Conservation (phyloP, 306 rosid species). For the Prunus padus region DNA sequence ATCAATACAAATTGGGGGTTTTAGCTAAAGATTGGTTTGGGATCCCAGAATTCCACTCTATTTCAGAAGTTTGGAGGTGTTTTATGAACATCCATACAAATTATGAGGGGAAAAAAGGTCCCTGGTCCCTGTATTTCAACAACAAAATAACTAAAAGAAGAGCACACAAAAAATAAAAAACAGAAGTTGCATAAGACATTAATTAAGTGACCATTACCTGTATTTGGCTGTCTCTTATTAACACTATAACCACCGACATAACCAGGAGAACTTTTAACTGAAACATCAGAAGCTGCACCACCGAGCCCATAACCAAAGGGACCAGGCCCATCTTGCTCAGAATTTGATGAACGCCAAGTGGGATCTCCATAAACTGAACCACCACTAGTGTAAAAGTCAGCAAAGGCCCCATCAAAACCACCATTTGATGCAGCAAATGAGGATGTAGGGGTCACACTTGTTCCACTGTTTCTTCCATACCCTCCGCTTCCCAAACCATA, state of each 20-base stretch:
- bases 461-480: conserved; percentile 53
- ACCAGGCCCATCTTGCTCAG: conserved; percentile 57
- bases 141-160: background rate
- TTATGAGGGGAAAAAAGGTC: background rate
- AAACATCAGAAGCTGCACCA: conserved; percentile 68
- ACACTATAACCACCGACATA: conserved; percentile 66
- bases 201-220: conserved; percentile 44
- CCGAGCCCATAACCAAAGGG: conserved; percentile 68
- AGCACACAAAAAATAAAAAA: background rate
- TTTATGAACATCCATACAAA: background rate
- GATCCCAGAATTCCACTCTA: background rate
- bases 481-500: conserved; percentile 54
- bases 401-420: conserved; percentile 35
- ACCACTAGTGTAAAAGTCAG: conserved; percentile 24
- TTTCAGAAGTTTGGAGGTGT: background rate
- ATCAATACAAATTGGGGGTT: too few species aligned
- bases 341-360: conserved; percentile 63
- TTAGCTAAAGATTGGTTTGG: too few species aligned
- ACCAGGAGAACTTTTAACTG: conserved; percentile 60
- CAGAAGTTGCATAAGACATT: background rate
- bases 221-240: conserved; percentile 65
- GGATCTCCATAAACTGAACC: conserved; percentile 40
- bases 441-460: conserved; percentile 34
- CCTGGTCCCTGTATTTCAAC: background rate
- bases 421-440: conserved; percentile 48